Base-by-base conservation (phyloP, 495 filamentous ascomycete genomes). In the Sordaria brevicollis region DNA sequence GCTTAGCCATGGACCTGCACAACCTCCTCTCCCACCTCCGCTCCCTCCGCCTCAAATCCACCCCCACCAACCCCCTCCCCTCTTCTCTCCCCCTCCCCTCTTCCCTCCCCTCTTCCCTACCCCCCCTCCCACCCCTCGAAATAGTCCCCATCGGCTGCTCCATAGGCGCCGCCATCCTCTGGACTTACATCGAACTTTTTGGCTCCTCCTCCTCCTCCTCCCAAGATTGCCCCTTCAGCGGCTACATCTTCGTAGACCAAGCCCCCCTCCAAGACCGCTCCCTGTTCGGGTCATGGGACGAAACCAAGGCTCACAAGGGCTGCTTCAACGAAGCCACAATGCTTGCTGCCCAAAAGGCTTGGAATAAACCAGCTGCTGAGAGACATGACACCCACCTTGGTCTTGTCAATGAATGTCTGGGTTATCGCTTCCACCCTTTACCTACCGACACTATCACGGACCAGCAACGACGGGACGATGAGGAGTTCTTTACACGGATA, bases 171-270 rank as follows among this genome's bases (percentile, higher is more conserved):
- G 80, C 83, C 0, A 77, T 85, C 2, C 69, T 85, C 8, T 83
- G 81, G 81, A 80, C 76, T 0, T 82, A 83, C 67, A 70, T 79
- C 6, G 79, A 82, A 66, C 77, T 85, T 0, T 84, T 82, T 65
- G n/a, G n/a, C n/a, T n/a, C n/a, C n/a, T n/a, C n/a, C n/a, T n/a
- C n/a, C n/a, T n/a, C n/a, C n/a, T n/a, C n/a, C n/a, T n/a, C n/a
- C n/a, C n/a, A n/a, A n/a, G n/a, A n/a, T n/a, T n/a, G n/a, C n/a
- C n/a, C n/a, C n/a, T 80, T 84, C 67, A 34, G 69, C 0, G 79
- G 79, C 3, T 73, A 79, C 25, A 72, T 84, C 2, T 82, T 85
- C 57, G 82, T 83, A 7, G 83, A 85, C 74, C 83, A 85, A 66
- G 79, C 79, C 1, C 83, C 83, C 19, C 73, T 84, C 7, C 83